phyloP scores from a whole-genome alignment of 176 grass and related monocot genomes.

The Tillandsia leiboldiana region DNA sequence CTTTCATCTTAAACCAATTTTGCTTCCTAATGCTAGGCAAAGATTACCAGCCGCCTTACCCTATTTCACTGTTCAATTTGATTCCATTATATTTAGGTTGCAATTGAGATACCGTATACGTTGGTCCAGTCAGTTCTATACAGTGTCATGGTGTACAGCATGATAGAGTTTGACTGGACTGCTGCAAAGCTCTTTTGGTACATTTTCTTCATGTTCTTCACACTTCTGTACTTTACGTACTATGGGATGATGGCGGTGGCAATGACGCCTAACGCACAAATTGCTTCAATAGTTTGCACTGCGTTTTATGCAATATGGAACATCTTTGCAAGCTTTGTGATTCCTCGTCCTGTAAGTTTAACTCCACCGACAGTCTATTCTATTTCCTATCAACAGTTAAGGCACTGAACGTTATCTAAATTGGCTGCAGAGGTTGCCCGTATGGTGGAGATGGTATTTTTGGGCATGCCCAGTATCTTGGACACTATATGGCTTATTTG shows the following conservation, averaged over 20 bases:
- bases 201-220: constrained; percentile 66
- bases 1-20: background rate
- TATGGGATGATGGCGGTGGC: constrained; percentile 21
- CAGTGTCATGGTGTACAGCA: constrained; percentile 1
- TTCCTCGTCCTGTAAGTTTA: constrained; percentile 19
- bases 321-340: constrained; percentile 6
- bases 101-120: constrained; percentile 8
- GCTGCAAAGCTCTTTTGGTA: constrained; percentile 44
- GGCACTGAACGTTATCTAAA: background rate
- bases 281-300: constrained; percentile 10
- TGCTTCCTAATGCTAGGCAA: too few relatives aligned
- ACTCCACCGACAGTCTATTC: too few relatives aligned
- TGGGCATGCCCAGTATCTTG: constrained; percentile 27
- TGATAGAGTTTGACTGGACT: constrained; percentile 7
- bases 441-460: constrained; percentile 33
- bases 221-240: constrained; percentile 24
- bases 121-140: constrained; percentile 5
- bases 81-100: background rate
- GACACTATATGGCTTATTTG: constrained; percentile 20
- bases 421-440: constrained; percentile 19
- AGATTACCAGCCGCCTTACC: too few relatives aligned
- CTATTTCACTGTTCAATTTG: too few relatives aligned
- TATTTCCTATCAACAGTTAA: background rate
- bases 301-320: constrained; percentile 24
- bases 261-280: constrained; percentile 10